Evolutionary conservation across 116 monocot species (phyloP).

Genomic region (Papilionanthe hybrid): DNA sequence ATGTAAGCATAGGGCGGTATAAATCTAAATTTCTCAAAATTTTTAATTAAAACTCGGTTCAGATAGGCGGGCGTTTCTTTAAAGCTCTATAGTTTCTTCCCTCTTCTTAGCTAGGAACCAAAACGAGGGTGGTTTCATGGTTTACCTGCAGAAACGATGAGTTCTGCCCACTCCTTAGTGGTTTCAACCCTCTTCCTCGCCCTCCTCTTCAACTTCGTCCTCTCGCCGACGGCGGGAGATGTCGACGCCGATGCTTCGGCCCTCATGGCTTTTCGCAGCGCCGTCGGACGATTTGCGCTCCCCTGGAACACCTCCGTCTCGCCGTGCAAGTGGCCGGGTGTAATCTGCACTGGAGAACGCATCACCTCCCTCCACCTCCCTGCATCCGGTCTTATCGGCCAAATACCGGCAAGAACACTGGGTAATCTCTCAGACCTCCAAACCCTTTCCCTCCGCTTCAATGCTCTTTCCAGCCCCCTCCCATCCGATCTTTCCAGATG

Average conservation of each 20-base stretch:
- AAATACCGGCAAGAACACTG: slow-evolving; percentile 35
- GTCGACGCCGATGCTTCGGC: slow-evolving; percentile 28
- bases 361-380: slow-evolving; percentile 55
- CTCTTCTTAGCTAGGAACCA: background rate
- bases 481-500: slow-evolving; percentile 47
- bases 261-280: slow-evolving; percentile 36
- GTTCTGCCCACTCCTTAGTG: background rate
- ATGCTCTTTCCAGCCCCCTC: slow-evolving; percentile 55
- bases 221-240: slow-evolving; percentile 15
- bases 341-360: slow-evolving; percentile 31
- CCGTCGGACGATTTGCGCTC: slow-evolving; percentile 23
- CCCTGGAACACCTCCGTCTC: slow-evolving; percentile 35
- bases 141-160: background rate
- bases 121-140: background rate
- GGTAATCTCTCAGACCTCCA: slow-evolving; percentile 51
- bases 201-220: slow-evolving; percentile 11
- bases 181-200: slow-evolving; percentile 8
- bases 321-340: slow-evolving; percentile 54
- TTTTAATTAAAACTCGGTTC: too few relatives aligned
- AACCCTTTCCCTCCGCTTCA: slow-evolving; percentile 51
- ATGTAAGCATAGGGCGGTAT: too few relatives aligned
- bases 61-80: too few relatives aligned
- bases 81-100: too few relatives aligned
- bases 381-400: slow-evolving; percentile 40
- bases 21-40: too few relatives aligned